Base-by-base conservation (phyloP, 2,329 filamentous ascomycete species). In the Thelonectria rubi region DNA sequence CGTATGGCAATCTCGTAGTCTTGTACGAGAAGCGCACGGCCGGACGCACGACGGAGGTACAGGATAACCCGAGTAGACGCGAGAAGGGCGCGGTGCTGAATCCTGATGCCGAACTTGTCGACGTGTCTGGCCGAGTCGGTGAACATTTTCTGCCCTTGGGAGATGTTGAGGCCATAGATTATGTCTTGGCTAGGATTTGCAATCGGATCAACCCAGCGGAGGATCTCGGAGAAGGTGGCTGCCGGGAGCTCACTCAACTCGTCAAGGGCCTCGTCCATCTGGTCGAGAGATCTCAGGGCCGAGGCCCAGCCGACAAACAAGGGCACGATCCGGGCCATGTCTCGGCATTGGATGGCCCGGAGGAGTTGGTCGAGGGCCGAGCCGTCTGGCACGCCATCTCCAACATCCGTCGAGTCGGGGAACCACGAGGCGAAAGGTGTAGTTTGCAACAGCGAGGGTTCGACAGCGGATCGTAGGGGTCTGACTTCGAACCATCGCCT, bases 121-220 rank as follows among this genome's bases (percentile, higher is more conserved):
- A 84, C 64, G 11, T 76, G 65, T 3, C 71, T 65, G 5, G 73
- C 69, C 40, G 80, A 65, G 26, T 78, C 73, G 1, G 79, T 79
- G 55, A 76, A 74, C 30, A 79, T 72, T 7, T 74, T 77, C 70
- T 78, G 82, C 66, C 74, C 81, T 14, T 68, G 58, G 3, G 75
- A 66, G 53, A 85, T 73, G 15, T 70, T 64, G 17, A 81, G 62
- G 15, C 79, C 77, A 37, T 81, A 71, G 11, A 77, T 76, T 3
- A 80, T 72, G 71, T 89, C 88, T 18, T 86, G 72, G 12, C 82
- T 74, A 18, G 76, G 72, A 17, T 87, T 75, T 20, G 75, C 70
- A 5, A 84, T 69, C 0, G 90, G 89, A 59, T 91, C 87, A 9
- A 93, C 75, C 5, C 82, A 80, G 34, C 83, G 82, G 30, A 94